Conservation (phyloP, 805 yeast species). For the Tanozyma kutaoensis region DNA sequence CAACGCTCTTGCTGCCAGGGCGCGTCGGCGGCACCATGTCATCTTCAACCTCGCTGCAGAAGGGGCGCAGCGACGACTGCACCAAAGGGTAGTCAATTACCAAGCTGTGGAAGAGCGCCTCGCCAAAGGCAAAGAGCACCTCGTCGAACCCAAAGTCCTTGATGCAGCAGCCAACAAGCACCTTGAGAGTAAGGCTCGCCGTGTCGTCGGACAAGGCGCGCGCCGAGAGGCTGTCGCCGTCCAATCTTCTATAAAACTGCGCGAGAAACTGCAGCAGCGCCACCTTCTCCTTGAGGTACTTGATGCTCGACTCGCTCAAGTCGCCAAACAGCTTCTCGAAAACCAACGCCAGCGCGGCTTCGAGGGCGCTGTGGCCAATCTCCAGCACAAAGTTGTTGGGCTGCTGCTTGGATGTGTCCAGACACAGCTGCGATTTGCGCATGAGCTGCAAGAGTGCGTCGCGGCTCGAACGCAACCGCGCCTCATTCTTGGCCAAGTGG, state of each 20-base stretch:
- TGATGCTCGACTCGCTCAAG: slow-evolving; percentile 40
- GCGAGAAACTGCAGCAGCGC: slow-evolving; percentile 27
- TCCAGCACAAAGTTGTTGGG: slow-evolving; percentile 27
- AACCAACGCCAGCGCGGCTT: slow-evolving; percentile 44
- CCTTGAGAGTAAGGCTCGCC: slow-evolving; percentile 12
- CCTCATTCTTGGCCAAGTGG: slow-evolving; percentile 3
- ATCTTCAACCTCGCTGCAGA: slow-evolving; percentile 2
- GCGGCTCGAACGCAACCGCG: slow-evolving; percentile 2
- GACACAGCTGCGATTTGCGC: slow-evolving; percentile 52
- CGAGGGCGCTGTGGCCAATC: slow-evolving; percentile 45
- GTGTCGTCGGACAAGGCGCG: slow-evolving; percentile 31
- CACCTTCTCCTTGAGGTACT: slow-evolving; percentile 32
- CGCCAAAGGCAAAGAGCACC: slow-evolving; percentile 52
- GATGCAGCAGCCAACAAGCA: slow-evolving; percentile 42
- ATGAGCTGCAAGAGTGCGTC: slow-evolving; percentile 14
- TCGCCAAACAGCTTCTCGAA: slow-evolving; percentile 50
- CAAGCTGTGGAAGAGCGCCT: slow-evolving; percentile 49
- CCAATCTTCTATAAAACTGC: slow-evolving; percentile 33
- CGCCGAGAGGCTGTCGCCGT: slow-evolving; percentile 19
- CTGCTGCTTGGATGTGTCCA: slow-evolving; percentile 24
- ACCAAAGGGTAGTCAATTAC: slow-evolving; percentile 54
- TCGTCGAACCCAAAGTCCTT: slow-evolving; percentile 74
- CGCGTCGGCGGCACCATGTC: background rate
- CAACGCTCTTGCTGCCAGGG: slow-evolving; percentile 13
- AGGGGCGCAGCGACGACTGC: slow-evolving; percentile 25